Evolutionary conservation across 768 basidiomycete genomes (phyloP).

Genomic region (Hemileccinum rubropunctum): DNA sequence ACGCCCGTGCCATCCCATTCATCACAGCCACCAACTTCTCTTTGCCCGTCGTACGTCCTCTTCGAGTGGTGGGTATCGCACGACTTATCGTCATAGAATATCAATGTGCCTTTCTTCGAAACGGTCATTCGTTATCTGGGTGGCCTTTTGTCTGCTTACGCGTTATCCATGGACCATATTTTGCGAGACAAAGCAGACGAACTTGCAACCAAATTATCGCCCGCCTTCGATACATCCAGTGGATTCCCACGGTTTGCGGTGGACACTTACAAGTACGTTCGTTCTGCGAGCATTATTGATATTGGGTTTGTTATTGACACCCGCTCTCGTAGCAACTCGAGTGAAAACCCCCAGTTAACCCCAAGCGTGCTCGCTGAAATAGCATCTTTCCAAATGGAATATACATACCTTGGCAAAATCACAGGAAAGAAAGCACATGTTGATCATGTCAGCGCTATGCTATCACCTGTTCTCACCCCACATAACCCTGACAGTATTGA

Average conservation of each 20-base stretch:
- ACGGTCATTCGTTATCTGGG: constrained; percentile 90
- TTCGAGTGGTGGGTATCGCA: neutral
- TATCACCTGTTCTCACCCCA: neutral
- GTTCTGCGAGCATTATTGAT: neutral
- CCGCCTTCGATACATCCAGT: constrained; percentile 64
- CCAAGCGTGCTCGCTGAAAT: constrained; percentile 70
- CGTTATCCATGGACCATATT: constrained; percentile 61
- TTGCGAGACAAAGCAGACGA: constrained; percentile 74
- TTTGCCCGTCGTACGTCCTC: constrained; percentile 37
- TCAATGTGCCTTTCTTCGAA: constrained; percentile 65
- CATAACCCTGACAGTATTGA: neutral
- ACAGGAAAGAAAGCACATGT: constrained; percentile 68
- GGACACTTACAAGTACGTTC: constrained; percentile 56
- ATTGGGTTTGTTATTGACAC: neutral
- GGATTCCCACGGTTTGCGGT: constrained; percentile 74
- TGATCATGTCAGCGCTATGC: constrained; percentile 43
- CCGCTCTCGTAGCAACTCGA: neutral
- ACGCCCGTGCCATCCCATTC: constrained; percentile 55
- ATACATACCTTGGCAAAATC: constrained; percentile 75
- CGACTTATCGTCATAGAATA: constrained; percentile 20
- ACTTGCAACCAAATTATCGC: constrained; percentile 68
- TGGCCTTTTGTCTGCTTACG: constrained; percentile 80
- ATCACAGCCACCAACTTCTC: constrained; percentile 50
- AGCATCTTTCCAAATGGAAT: constrained; percentile 79
- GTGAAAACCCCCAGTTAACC: constrained; percentile 26